Percentiles rank a stretch among this genome's conserved stretches.
Conservation (phyloP, 345 rosid genomes). For the Populus pruinosa region DNA sequence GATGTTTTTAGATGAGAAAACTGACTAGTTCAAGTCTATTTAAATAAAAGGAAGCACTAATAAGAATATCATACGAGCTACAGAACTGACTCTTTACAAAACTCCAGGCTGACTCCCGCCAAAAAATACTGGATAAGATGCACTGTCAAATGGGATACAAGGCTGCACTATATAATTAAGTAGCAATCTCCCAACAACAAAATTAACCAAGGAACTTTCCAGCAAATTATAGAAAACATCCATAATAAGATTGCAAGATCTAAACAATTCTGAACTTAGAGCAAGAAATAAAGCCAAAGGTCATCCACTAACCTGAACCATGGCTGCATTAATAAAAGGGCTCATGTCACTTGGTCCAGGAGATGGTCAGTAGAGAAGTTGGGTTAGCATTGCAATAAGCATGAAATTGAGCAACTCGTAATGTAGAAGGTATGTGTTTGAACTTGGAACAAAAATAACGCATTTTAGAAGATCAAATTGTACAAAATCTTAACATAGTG, state of each 20-base stretch:
- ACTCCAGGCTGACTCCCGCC: constrained; percentile 65
- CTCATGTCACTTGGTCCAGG: constrained; percentile 70
- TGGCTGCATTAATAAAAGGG: constrained; percentile 85
- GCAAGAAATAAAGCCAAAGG: constrained; percentile 2
- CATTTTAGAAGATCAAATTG: constrained; percentile 26
- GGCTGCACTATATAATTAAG: constrained; percentile 65
- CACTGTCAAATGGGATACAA: constrained; percentile 34
- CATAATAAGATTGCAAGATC: constrained; percentile 8
- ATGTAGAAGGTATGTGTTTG: constrained; percentile 66
- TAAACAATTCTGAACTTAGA: background rate
- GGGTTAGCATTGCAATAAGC: constrained; percentile 83
- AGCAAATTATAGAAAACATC: constrained; percentile 24
- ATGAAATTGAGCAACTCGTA: constrained; percentile 89
- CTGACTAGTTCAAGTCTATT: background rate
- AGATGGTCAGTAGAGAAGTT: constrained; percentile 72
- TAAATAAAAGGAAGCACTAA: constrained; percentile 7
- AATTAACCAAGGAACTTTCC: constrained; percentile 69
- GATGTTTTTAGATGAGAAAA: background rate
- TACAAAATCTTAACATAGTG: background rate
- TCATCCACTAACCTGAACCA: constrained; percentile 61
- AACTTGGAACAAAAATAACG: constrained; percentile 51
- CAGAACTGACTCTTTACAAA: constrained; percentile 80
- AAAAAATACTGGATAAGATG: constrained; percentile 48
- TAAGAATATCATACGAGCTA: constrained; percentile 58
- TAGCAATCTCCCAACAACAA: constrained; percentile 60